Base-by-base conservation (phyloP, 1,284 basidiomycete genomes). In the Boletellus dicymbophilus region DNA sequence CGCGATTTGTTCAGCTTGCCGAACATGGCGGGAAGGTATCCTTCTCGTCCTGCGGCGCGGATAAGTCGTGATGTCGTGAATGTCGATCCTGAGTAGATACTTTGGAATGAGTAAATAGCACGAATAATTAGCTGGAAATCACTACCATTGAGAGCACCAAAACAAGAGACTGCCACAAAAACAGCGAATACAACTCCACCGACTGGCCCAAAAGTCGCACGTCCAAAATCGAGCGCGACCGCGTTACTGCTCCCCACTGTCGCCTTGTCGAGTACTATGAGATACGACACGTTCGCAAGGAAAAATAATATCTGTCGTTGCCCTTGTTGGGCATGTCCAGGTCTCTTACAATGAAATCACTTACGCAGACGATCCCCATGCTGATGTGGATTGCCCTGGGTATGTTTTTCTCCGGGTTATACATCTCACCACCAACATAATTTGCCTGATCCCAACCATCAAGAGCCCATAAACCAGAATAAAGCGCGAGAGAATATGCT, bases 391-490 rank as follows among this genome's bases (percentile, higher is more conserved):
- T 94, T 0, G 90, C 88, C 49, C 88, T 78, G 1, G 95, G 95
- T 40, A 98, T 87, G 62, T 95, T 94, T 59, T 85, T 88, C 58
- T 88, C 84, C 1, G 92, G 86, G 52, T 89, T 81, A 48, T 81
- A 78, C 78, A 98, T 93, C 68, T 98, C 95, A 23, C 95, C 95
- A 7, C 91, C 93, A 4, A 98, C 91, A 58, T 90, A 98, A 66
- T 94, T 88, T 16, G 81, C 84, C 69, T 90, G 88, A 63, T 95
- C 93, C 92, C 94, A 98, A 0, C 95, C 94, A 66, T 95, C 93
- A 61, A 93, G 94, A 2, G 94, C 94, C 94, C 95, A 99, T 2
- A 99, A 72, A 1, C 94, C 94, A 12, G 93, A 96, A 71, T 98
- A 99, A 4, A 98, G 72, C 0, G 96, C 97, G 12, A 99, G 76